A percentile compares a stretch with the other conserved stretches of the same genome.
phyloP scores from a whole-genome alignment of 2,329 filamentous ascomycete genomes.

The Elsinoe arachidis region DNA sequence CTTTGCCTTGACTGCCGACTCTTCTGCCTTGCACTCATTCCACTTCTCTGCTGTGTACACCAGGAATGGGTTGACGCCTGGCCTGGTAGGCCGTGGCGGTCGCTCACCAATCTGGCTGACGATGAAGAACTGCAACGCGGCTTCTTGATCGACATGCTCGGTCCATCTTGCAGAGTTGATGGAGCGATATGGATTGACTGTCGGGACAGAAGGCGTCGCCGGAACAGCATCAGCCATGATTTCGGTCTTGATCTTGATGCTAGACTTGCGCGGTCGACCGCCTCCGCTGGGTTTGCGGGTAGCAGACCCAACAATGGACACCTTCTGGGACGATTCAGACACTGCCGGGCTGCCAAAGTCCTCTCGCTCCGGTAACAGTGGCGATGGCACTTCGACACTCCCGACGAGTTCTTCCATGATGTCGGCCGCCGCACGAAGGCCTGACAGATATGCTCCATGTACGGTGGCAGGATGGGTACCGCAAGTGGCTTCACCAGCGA shows the following conservation, averaged over 20 bases:
- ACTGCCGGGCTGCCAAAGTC: conserved; percentile 38
- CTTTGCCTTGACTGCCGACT: conserved; percentile 56
- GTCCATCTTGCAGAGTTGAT: conserved; percentile 16
- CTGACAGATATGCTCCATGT: conserved; percentile 91
- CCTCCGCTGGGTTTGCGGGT: conserved; percentile 6
- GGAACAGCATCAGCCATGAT: conserved; percentile 15
- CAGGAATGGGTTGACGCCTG: conserved; percentile 76
- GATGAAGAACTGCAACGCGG: conserved; percentile 49
- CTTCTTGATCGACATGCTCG: conserved; percentile 45
- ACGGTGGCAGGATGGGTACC: conserved; percentile 94
- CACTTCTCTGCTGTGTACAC: conserved; percentile 75
- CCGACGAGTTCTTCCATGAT: conserved; percentile 73
- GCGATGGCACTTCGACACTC: conserved; percentile 65
- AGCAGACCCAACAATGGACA: not conserved
- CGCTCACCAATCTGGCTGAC: conserved; percentile 61
- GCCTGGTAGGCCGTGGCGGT: conserved; percentile 62
- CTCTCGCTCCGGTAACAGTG: conserved; percentile 57
- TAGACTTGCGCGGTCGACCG: conserved; percentile 13
- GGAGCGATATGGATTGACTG: conserved; percentile 16
- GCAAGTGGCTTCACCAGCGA: conserved; percentile 93
- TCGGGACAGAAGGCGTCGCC: conserved; percentile 11
- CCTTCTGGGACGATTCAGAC: conserved; percentile 41
- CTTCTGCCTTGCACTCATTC: conserved; percentile 54
- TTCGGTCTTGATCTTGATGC: conserved; percentile 7
- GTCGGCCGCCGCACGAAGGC: conserved; percentile 79